Evolutionary conservation across 2,329 filamentous ascomycete genomes (phyloP).

Genomic region (Penicillium italicum): DNA sequence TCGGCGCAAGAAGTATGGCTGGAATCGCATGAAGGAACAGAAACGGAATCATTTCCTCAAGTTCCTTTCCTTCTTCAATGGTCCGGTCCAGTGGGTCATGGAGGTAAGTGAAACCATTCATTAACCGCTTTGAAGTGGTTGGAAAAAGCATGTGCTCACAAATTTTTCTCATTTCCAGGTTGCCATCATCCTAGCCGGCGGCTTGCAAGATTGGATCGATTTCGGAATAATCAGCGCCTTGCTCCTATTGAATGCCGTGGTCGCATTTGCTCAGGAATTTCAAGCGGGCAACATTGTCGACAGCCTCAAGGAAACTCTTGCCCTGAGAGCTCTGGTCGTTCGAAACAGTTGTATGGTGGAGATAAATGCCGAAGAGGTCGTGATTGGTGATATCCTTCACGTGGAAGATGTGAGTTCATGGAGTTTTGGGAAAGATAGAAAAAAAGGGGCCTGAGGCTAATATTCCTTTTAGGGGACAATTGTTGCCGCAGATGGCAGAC

Average conservation of each 20-base stretch:
- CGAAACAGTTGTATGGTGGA: slow-evolving; percentile 75
- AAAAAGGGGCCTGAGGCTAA: background rate
- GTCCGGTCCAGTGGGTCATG: slow-evolving; percentile 93
- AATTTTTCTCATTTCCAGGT: slow-evolving; percentile 44
- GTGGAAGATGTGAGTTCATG: slow-evolving; percentile 64
- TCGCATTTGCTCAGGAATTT: slow-evolving; percentile 86
- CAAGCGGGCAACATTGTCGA: slow-evolving; percentile 88
- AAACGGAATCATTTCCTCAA: slow-evolving; percentile 81
- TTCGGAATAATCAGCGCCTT: slow-evolving; percentile 86
- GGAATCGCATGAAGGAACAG: slow-evolving; percentile 89
- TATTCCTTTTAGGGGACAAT: slow-evolving; percentile 63
- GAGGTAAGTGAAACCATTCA: slow-evolving; percentile 55
- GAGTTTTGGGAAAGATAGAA: background rate
- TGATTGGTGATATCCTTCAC: slow-evolving; percentile 85
- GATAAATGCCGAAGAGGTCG: slow-evolving; percentile 76
- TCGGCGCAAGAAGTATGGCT: slow-evolving; percentile 68
- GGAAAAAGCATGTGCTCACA: background rate
- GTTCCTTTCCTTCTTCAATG: slow-evolving; percentile 77
- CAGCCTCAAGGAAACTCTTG: slow-evolving; percentile 84
- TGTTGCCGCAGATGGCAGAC: slow-evolving; percentile 81
- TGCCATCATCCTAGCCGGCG: slow-evolving; percentile 75
- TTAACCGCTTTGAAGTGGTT: background rate
- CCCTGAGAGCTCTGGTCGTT: slow-evolving; percentile 80
- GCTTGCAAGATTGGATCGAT: slow-evolving; percentile 86
- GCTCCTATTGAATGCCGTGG: slow-evolving; percentile 75